Base-by-base conservation (phyloP, 371 early-diverging fungal genomes). In the Actinomortierella ambigua region DNA sequence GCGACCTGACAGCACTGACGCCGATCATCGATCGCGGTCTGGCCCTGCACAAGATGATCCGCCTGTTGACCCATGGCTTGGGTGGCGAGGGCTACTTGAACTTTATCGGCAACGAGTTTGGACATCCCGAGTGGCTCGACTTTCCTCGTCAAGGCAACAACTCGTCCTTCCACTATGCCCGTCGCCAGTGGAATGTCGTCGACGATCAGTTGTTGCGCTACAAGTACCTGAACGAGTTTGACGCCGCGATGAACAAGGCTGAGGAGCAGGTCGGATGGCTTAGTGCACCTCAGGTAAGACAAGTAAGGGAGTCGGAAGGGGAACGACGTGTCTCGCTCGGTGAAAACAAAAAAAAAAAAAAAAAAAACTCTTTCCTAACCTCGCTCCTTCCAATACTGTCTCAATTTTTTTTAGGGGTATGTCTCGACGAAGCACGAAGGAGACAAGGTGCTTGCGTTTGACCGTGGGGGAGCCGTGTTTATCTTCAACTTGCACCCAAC, bases 121-220 rank as follows among this genome's bases (percentile, higher is more conserved):
- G 98, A 0, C 97, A 98, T 65, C 98, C 98, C 14, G 98, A 98
- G 79, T 98, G 98, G 98, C 88, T 98, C 18, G 98, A 98, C 78
- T 98, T 98, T 69, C 98, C 98, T 55, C 91, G 98, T 20, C 91
- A 79, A 24, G 98, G 97, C 61, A 98, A 98, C 80, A 78, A 84
- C 46, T 83, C 85, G n/a, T 91, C 91, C 54, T 97, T 93, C 85
- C 96, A 95, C 76, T 95, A 97, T 75, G 94, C 95, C 15, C 88
- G 97, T 41, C 91, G 97, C 18, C 97, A 98, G 79, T 97, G 90
- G 90, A 93, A 95, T 59, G 84, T 98, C 27, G 82, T 91, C 20
- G 94, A 94, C 62, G 96, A 98, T 71, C 40, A 82, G 0, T 67
- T 93, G 52, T 80, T 98, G 53, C 87, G 98, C 23, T 98, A 96